phyloP scores from a whole-genome alignment of 768 basidiomycete species.

The Serendipita sp. region DNA sequence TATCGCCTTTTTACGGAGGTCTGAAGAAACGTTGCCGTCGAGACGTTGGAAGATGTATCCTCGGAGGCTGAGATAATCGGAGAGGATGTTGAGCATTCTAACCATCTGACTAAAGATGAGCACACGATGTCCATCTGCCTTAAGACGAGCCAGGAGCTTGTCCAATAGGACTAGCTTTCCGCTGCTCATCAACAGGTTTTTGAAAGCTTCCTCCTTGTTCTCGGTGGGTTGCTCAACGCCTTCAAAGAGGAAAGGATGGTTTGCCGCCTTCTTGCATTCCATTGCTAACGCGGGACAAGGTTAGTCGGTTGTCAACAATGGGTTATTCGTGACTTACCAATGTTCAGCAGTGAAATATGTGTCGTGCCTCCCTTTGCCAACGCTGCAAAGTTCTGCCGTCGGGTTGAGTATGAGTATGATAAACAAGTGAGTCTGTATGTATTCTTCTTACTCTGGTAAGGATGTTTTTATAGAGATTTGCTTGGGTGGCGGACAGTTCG shows the following conservation, averaged over 20 bases:
- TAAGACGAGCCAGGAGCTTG: slow-evolving; percentile 81
- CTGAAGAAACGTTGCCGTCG: slow-evolving; percentile 83
- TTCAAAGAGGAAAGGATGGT: slow-evolving; percentile 95
- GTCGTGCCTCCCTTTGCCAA: slow-evolving; percentile 65
- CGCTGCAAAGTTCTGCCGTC: slow-evolving; percentile 71
- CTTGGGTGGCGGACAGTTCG: slow-evolving; percentile 93
- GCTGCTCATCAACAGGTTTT: slow-evolving; percentile 95
- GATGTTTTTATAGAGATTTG: slow-evolving; percentile 98
- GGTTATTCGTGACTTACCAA: slow-evolving; percentile 34
- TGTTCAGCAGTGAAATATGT: slow-evolving; percentile 92
- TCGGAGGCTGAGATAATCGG: slow-evolving; percentile 84
- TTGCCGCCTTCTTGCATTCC: slow-evolving; percentile 97
- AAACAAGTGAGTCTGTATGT: slow-evolving; percentile 5
- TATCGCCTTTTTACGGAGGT: slow-evolving; percentile 85
- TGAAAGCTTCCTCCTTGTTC: slow-evolving; percentile 66
- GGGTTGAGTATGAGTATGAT: background rate
- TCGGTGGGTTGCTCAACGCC: slow-evolving; percentile 63
- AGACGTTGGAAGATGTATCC: slow-evolving; percentile 88
- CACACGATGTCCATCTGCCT: slow-evolving; percentile 87
- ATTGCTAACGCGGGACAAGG: slow-evolving; percentile 41
- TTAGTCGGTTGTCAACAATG: slow-evolving; percentile 1
- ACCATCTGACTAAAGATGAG: slow-evolving; percentile 99
- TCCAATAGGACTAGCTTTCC: slow-evolving; percentile 98
- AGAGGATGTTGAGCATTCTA: slow-evolving; percentile 93
- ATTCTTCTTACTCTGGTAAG: slow-evolving; percentile 51